Evolutionary conservation across 768 basidiomycete genomes (phyloP), one percentile per base, ranked within the genome.

Genomic region (Amanita rimosa): DNA sequence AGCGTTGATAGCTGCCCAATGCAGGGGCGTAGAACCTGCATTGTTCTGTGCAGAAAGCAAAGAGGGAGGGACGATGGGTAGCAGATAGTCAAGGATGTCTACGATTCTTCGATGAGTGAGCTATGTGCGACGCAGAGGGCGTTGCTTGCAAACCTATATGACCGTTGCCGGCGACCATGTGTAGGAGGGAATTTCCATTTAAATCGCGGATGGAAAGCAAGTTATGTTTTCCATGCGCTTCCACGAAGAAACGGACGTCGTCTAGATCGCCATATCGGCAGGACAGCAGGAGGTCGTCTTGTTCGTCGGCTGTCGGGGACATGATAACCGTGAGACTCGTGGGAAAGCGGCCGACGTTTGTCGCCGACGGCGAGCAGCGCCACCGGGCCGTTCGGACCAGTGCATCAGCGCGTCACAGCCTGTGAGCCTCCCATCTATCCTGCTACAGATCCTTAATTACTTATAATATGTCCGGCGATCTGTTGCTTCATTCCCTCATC

Each of bases 121-220:
- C 39, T 21, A 16, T 17, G 46, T 47, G 45, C 39, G 42, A 51
- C 44, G 51, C 31, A 37, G 52, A 36, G 43, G 47, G 43, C 47
- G 17, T 9, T 8, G 51, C 33, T 24, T 44, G 29, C 71, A 68
- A 53, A 94, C 93, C 89, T 67, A 69, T 56, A 70, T 96, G 93
- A 0, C 93, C 93, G 64, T 97, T 97, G 1, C 76, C 93, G 49
- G 78, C 81, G 11, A 76, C 71, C 92, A 95, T 95, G 62, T 96
- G 93, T 34, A 96, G 67, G 35, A 81, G 67, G 2, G 76, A 80
- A 68, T 92, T 96, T 34, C 77, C 83, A 59, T 85, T 77, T 37
- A 82, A 82, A 66, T 95, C 93, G 36, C 71, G 75, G 10, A 79
- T 64, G 33, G 62, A 59, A 34, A 64, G 63, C 10, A 89, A 65